A percentile compares a stretch with the other conserved stretches of the same genome.
Conservation (phyloP, 2,329 filamentous ascomycete genomes). For the Waltergamsia citrina region DNA sequence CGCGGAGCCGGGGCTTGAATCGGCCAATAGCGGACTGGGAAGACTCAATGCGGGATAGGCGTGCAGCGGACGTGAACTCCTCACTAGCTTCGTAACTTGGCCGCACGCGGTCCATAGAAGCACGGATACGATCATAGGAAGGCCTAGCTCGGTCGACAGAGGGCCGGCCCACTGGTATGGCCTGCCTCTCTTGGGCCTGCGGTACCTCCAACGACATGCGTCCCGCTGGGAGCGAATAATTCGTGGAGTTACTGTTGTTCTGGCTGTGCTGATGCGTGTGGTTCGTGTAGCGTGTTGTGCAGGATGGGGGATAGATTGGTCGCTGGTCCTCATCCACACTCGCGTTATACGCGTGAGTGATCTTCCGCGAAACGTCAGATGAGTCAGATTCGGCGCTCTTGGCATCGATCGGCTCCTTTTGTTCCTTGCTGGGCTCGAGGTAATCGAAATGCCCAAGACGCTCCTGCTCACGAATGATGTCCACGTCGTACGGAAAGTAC, state of each 20-base stretch:
- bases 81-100: constrained; percentile 79
- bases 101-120: constrained; percentile 78
- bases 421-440: constrained; percentile 30
- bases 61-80: constrained; percentile 85
- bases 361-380: constrained; percentile 48
- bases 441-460: constrained; percentile 73
- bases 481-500: constrained; percentile 85
- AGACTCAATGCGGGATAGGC: constrained; percentile 76
- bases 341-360: constrained; percentile 47
- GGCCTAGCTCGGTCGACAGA: constrained; percentile 64
- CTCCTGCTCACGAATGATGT: constrained; percentile 92
- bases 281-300: constrained; percentile 63
- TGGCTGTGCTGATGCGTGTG: constrained; percentile 78
- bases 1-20: constrained; percentile 28
- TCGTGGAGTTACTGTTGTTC: constrained; percentile 89
- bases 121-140: constrained; percentile 79
- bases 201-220: constrained; percentile 48
- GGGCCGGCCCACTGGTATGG: constrained; percentile 27
- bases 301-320: constrained; percentile 88
- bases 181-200: constrained; percentile 1
- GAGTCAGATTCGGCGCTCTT: constrained; percentile 30
- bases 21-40: constrained; percentile 23
- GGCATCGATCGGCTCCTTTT: constrained; percentile 7
- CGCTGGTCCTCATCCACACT: constrained; percentile 79
- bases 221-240: constrained; percentile 69